These are phyloP conservation scores for Tilletia walkeri DNA, from an alignment of 1,284 basidiomycete genomes.

Conservation along the genomic window DNA sequence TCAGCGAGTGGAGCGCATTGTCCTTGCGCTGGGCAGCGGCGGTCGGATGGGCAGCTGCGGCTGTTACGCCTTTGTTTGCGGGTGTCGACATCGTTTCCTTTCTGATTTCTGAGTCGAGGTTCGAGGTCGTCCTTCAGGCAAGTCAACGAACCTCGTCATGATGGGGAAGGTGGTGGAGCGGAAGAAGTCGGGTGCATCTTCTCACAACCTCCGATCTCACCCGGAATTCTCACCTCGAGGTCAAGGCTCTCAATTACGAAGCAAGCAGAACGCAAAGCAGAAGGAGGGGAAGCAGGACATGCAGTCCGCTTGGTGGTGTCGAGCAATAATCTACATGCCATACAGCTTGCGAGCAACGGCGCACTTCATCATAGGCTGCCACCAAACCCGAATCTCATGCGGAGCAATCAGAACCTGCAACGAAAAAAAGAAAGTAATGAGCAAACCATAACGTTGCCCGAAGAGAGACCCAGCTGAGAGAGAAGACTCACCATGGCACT, in stretches of 20 bases:
- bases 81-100: no score
- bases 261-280: no score
- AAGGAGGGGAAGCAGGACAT: no score
- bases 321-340: slow-evolving; percentile 22
- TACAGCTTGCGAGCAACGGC: slow-evolving; percentile 35
- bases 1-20: slow-evolving; percentile 47
- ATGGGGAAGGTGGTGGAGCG: no score
- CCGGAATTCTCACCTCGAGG: no score
- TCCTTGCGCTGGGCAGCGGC: slow-evolving; percentile 37
- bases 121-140: no score
- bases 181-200: no score
- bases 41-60: slow-evolving; percentile 22
- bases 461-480: slow-evolving; percentile 11
- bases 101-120: no score
- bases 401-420: background rate
- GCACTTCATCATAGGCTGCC: slow-evolving; percentile 40
- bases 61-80: background rate
- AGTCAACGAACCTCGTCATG: no score
- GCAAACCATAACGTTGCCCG: background rate
- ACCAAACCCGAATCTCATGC: slow-evolving; percentile 43
- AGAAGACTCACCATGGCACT: slow-evolving; percentile 32
- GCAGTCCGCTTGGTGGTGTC: no score
- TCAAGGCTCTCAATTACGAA: no score
- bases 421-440: background rate
- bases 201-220: no score